Base-by-base conservation (phyloP, 768 basidiomycete species). In the Cytidiella melzeri region DNA sequence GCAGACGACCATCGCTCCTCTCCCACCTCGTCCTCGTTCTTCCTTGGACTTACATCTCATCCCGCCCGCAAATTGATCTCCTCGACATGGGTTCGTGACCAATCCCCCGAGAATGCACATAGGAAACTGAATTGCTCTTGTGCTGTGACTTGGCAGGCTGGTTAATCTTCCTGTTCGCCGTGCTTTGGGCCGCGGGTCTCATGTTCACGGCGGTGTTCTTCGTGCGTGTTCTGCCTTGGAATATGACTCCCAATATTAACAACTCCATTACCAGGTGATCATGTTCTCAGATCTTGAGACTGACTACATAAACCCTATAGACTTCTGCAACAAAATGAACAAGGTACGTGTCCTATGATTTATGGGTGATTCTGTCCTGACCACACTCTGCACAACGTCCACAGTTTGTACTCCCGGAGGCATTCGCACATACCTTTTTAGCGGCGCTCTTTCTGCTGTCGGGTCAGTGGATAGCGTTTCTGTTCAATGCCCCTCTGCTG, bases 241-340 rank as follows among this genome's bases (percentile, higher is more conserved):
- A 24, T 15, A 45, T 15, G 41, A 39, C 20, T 13, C 15, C 38
- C 11, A 21, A 23, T 43, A 13, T 25, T 52, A 23, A 52, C 44
- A n/a, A 7, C 15, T 3, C 23, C 13, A 24, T n/a, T 43, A n/a
- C 12, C 59, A 98, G 95, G 95, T 99, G 62, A 98, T 99, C 76
- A 98, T 97, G 95, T 98, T 98, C 77, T 96, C 93, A 39, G 96
- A 98, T 73, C 74, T 98, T 65, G 95, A 97, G 72, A 96, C 92
- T 74, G 93, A 97, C 77, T 98, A 98, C 73, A 95, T 98, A 76
- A 99, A 99, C 72, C 96, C 96, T 45, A 98, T 99, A 81, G 96
- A 99, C 69, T 84, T 98, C 41, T 98, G 96, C 73, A 98, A 97
- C 73, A 97, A 96, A 75, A 84, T 99, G 62, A 98, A 98, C 67